Percentiles rank a stretch among this genome's conserved stretches.
Evolutionary conservation across 768 basidiomycete genomes (phyloP).

Genomic region (Boletus fagicola): DNA sequence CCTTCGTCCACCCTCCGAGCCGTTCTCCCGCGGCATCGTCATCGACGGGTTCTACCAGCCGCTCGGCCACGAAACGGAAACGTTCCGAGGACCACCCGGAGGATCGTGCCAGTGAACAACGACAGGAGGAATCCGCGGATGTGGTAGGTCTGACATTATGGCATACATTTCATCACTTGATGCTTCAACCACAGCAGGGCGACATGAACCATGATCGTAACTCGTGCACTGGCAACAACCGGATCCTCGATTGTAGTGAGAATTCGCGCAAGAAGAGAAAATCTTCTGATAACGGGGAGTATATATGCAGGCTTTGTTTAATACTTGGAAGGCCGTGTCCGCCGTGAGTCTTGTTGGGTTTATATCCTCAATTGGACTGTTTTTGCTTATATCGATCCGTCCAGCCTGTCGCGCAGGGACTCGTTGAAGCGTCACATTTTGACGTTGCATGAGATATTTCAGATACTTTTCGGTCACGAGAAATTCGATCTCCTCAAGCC

Average conservation of each 20-base stretch:
- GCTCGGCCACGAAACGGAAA: neutral
- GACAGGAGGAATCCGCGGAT: too few species aligned
- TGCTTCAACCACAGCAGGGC: neutral
- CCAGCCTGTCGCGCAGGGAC: constrained; percentile 9
- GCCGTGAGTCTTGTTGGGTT: neutral
- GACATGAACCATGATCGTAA: neutral
- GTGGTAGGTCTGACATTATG: neutral
- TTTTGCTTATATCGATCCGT: neutral
- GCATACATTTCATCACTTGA: neutral
- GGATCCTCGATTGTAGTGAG: neutral
- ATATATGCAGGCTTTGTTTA: neutral
- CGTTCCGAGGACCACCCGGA: neutral
- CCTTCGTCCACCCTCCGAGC: neutral
- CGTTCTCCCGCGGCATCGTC: neutral
- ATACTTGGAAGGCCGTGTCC: neutral
- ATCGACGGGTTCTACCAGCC: too few species aligned
- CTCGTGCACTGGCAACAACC: neutral
- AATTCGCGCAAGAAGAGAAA: neutral
- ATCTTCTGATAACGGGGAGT: neutral
- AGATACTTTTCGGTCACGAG: neutral
- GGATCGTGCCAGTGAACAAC: neutral
- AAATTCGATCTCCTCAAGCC: neutral
- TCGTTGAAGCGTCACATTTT: constrained; percentile 6
- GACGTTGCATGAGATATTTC: neutral
- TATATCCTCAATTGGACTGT: too few species aligned